Percentiles rank a stretch among this genome's conserved stretches.
phyloP scores from a whole-genome alignment of 2,329 filamentous ascomycete genomes.

The Coniochaeta sp. region DNA sequence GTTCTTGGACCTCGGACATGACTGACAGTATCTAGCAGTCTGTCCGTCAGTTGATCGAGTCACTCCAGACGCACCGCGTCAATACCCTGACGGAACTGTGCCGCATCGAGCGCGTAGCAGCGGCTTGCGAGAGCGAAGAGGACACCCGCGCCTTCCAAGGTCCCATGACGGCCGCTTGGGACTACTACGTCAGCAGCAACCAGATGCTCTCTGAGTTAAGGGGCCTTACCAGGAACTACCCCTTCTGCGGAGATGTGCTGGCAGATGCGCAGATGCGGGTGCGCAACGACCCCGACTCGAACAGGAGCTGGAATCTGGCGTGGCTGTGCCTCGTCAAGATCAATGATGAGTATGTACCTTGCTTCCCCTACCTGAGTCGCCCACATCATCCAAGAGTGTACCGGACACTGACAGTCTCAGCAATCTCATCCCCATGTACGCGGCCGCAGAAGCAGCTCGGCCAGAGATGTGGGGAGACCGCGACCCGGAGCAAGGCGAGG shows the following conservation, averaged over 20 bases:
- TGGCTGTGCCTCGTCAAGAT: constrained; percentile 67
- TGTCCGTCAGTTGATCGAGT: constrained; percentile 49
- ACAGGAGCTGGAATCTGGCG: constrained; percentile 68
- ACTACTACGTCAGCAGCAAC: constrained; percentile 64
- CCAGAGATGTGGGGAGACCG: constrained; percentile 65
- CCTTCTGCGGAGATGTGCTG: constrained; percentile 58
- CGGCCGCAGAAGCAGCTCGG: constrained; percentile 51
- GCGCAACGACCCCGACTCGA: constrained; percentile 54
- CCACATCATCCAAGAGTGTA: background rate
- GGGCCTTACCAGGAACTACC: constrained; percentile 59
- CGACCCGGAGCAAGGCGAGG: constrained; percentile 46
- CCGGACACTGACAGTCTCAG: constrained; percentile 5
- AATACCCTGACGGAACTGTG: constrained; percentile 69
- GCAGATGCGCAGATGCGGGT: constrained; percentile 60
- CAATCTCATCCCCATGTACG: constrained; percentile 55
- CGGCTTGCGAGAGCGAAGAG: constrained; percentile 48
- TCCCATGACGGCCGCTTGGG: constrained; percentile 66
- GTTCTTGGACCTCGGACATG: background rate
- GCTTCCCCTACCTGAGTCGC: background rate
- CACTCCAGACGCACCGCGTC: constrained; percentile 58
- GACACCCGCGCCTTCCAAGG: constrained; percentile 50
- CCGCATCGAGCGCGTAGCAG: constrained; percentile 61
- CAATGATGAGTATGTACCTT: constrained; percentile 48
- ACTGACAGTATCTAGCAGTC: constrained; percentile 42
- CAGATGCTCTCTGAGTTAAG: constrained; percentile 65